A percentile compares a stretch with the other conserved stretches of the same genome.
Evolutionary conservation across 257 asterid genomes (phyloP).

Genomic region (Salvia hispanica): DNA sequence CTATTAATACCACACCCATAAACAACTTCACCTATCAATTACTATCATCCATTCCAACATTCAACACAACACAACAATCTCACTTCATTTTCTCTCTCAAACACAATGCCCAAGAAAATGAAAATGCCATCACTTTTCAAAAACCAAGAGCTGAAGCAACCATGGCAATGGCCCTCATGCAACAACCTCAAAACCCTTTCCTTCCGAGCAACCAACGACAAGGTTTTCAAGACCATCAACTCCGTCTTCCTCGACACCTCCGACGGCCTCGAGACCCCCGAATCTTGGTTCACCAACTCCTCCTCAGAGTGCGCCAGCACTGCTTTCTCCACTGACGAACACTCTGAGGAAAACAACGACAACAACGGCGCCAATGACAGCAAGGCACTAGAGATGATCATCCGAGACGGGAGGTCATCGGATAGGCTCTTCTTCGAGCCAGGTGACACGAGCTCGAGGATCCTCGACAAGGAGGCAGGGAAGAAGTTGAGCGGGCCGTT

Average conservation of each 20-base stretch:
- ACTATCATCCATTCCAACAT: background rate
- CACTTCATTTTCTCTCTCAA: background rate
- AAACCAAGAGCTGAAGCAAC: constrained; percentile 33
- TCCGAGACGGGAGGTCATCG: constrained; percentile 50
- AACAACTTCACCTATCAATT: background rate
- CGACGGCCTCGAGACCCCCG: constrained; percentile 39
- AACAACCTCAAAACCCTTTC: constrained; percentile 47
- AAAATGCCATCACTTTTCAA: constrained; percentile 51
- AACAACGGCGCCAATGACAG: background rate
- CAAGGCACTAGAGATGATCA: constrained; percentile 48
- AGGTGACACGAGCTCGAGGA: constrained; percentile 49
- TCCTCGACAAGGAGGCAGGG: constrained; percentile 28
- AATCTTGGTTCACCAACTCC: constrained; percentile 72
- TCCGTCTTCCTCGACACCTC: constrained; percentile 65
- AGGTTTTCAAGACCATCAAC: constrained; percentile 62
- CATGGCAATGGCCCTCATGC: constrained; percentile 58
- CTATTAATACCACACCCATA: constrained; percentile 51
- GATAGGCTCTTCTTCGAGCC: constrained; percentile 84
- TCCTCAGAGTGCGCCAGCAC: constrained; percentile 46
- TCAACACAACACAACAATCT: background rate
- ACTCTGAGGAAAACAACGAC: constrained; percentile 29
- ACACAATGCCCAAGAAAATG: constrained; percentile 45
- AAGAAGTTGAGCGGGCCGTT: constrained; percentile 30
- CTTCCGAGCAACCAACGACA: constrained; percentile 40
- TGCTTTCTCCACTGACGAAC: constrained; percentile 37